Evolutionary conservation across 2,329 filamentous ascomycete genomes (phyloP).

Genomic region (Nemania abortiva): DNA sequence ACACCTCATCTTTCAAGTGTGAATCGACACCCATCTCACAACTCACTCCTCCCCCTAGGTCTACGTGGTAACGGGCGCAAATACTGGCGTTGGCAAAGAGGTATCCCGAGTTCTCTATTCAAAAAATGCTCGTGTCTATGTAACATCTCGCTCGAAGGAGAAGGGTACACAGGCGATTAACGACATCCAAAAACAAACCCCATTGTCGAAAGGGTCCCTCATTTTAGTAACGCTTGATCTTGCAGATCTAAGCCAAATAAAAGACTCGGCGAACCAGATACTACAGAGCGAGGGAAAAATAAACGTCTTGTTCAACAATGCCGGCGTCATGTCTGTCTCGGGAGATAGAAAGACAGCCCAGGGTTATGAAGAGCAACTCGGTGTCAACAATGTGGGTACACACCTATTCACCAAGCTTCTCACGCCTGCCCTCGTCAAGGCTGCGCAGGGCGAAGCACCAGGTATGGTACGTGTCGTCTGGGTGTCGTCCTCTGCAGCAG

Average conservation of each 20-base stretch:
- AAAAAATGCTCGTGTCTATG: constrained; percentile 18
- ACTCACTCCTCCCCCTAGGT: no score
- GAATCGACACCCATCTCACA: no score
- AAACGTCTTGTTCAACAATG: constrained; percentile 56
- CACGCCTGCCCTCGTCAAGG: constrained; percentile 36
- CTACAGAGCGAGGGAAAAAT: constrained; percentile 51
- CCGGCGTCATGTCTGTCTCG: constrained; percentile 48
- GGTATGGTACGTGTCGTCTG: constrained; percentile 45
- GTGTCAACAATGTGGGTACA: constrained; percentile 44
- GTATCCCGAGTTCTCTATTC: constrained; percentile 17
- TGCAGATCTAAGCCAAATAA: constrained; percentile 54
- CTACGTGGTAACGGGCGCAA: no score
- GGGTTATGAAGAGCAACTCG: constrained; percentile 47
- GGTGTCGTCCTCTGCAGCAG: constrained; percentile 41
- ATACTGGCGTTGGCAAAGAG: constrained; percentile 15
- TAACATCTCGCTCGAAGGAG: constrained; percentile 16
- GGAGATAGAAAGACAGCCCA: constrained; percentile 42
- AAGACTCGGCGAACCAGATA: constrained; percentile 53
- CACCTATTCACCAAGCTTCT: constrained; percentile 46
- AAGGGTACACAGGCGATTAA: constrained; percentile 9
- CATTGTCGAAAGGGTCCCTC: background rate
- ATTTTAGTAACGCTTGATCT: constrained; percentile 45
- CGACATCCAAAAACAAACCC: constrained; percentile 14
- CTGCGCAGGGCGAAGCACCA: constrained; percentile 31
- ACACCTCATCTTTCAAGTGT: no score